Evolutionary conservation across 306 rosid genomes (phyloP).

Genomic region (Macrotyloma uniflorum): DNA sequence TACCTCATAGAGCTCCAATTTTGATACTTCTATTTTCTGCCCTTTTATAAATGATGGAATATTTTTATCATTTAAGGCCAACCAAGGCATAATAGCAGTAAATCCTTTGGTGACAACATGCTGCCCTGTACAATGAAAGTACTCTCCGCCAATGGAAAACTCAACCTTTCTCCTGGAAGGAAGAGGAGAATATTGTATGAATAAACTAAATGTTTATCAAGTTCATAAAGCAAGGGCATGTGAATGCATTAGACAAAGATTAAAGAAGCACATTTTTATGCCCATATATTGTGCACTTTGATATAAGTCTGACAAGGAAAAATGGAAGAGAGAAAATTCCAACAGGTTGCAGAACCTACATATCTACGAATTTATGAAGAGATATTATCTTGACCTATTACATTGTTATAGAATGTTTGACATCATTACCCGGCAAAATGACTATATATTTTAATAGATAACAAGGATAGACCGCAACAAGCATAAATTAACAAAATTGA

Average conservation of each 20-base stretch:
- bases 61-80: slow-evolving; percentile 82
- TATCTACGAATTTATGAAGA: slow-evolving; percentile 18
- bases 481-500: slow-evolving; percentile 22
- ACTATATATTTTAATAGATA: neutral
- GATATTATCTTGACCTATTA: slow-evolving; percentile 18
- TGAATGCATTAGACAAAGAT: slow-evolving; percentile 20
- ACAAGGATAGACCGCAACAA: slow-evolving; percentile 17
- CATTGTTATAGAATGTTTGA: slow-evolving; percentile 12
- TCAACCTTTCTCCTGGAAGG: slow-evolving; percentile 75
- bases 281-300: slow-evolving; percentile 16
- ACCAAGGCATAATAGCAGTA: slow-evolving; percentile 94
- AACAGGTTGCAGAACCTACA: slow-evolving; percentile 18
- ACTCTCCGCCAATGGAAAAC: slow-evolving; percentile 82
- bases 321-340: slow-evolving; percentile 22
- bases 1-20: slow-evolving; percentile 90
- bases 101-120: slow-evolving; percentile 71
- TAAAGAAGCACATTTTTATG: slow-evolving; percentile 22
- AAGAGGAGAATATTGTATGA: slow-evolving; percentile 33
- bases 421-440: slow-evolving; percentile 15
- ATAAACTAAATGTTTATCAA: slow-evolving; percentile 8
- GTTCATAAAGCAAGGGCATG: slow-evolving; percentile 17
- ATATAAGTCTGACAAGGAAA: slow-evolving; percentile 5
- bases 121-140: slow-evolving; percentile 82
- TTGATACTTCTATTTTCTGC: slow-evolving; percentile 73
- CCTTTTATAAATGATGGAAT: slow-evolving; percentile 81